These are phyloP conservation scores for Mycena amicta DNA, from an alignment of 768 basidiomycete genomes.

Conservation along the genomic window DNA sequence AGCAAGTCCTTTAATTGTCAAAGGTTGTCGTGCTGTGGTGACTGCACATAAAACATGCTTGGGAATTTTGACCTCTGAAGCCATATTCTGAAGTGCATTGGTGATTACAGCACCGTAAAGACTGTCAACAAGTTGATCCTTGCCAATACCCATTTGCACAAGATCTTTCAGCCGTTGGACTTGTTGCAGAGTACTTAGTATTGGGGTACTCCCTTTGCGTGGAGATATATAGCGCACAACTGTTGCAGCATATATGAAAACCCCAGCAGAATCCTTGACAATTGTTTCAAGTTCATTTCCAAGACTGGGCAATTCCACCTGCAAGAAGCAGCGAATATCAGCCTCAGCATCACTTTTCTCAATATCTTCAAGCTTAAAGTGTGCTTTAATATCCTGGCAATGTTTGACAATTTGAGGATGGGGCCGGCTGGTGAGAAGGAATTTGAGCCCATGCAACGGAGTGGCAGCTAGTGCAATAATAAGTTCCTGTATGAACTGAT, in stretches of 20 bases:
- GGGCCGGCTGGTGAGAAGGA: constrained; percentile 6
- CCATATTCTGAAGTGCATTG: neutral
- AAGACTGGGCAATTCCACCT: neutral
- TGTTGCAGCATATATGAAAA: constrained; percentile 6
- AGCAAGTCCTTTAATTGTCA: neutral
- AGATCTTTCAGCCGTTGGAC: neutral
- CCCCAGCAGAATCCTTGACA: neutral
- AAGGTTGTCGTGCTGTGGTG: neutral
- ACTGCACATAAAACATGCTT: neutral
- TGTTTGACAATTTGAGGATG: neutral
- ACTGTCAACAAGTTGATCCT: no score
- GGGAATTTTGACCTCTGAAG: neutral
- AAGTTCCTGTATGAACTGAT: constrained; percentile 1
- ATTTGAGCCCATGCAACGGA: neutral
- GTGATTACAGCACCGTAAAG: neutral
- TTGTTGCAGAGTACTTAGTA: neutral
- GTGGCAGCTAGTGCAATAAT: no score
- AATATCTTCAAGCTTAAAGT: neutral
- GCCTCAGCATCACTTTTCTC: neutral
- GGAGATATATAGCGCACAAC: neutral
- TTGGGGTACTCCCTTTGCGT: no score
- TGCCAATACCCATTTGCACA: neutral
- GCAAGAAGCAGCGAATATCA: no score
- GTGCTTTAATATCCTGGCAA: neutral
- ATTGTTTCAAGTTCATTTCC: neutral